Conservation (phyloP, 352 stramenopile genomes). For the Globisporangium recalcitrans region DNA sequence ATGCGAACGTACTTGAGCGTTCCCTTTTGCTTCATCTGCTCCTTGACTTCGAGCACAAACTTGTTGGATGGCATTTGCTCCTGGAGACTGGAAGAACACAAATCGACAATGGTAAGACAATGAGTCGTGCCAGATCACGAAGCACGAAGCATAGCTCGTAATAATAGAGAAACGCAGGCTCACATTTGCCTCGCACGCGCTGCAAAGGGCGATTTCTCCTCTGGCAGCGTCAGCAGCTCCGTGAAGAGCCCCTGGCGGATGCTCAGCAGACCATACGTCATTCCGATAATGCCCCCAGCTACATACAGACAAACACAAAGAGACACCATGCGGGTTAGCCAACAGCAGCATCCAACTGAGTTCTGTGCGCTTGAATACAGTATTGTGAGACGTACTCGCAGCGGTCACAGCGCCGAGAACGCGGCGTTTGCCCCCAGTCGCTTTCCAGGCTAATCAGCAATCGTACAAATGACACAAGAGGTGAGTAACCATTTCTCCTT, state of each 20-base stretch:
- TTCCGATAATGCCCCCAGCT: slow-evolving; percentile 28
- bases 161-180: neutral
- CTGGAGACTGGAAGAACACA: slow-evolving; percentile 23
- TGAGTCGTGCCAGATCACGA: no score
- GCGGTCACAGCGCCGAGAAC: slow-evolving; percentile 30
- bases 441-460: slow-evolving; percentile 35
- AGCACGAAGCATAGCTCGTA: no score
- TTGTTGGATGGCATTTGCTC: slow-evolving; percentile 38
- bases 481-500: neutral
- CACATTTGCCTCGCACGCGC: slow-evolving; percentile 24
- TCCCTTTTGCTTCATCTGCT: slow-evolving; percentile 41
- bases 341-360: no score
- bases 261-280: slow-evolving; percentile 31
- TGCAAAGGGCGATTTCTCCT: slow-evolving; percentile 32
- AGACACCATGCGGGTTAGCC: neutral
- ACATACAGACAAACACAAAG: neutral
- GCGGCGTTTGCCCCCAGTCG: slow-evolving; percentile 37
- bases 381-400: slow-evolving; percentile 24
- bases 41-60: slow-evolving; percentile 49
- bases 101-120: neutral
- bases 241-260: slow-evolving; percentile 31
- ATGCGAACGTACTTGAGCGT: slow-evolving; percentile 33
- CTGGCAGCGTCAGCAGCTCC: slow-evolving; percentile 35
- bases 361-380: neutral
- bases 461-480: neutral